Percentiles rank a stretch among this genome's conserved stretches.
Conservation (phyloP, 2,329 filamentous ascomycete genomes). For the Onygenales sp. region DNA sequence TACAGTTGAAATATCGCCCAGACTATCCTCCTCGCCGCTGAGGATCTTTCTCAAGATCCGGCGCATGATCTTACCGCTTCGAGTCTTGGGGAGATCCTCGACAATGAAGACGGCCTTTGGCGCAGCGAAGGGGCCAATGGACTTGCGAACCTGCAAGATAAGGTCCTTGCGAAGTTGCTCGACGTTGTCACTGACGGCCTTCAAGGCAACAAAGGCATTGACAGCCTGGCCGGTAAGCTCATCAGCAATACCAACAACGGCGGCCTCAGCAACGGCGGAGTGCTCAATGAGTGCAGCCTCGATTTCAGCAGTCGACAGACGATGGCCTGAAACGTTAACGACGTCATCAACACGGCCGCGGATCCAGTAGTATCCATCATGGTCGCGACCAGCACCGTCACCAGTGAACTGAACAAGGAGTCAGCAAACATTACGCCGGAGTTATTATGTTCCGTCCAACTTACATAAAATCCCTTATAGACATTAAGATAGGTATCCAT, state of each 20-base stretch:
- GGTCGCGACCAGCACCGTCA: conserved; percentile 89
- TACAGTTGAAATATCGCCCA: conserved; percentile 88
- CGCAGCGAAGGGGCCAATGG: conserved; percentile 92
- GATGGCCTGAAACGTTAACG: conserved; percentile 94
- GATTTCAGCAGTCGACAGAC: conserved; percentile 93
- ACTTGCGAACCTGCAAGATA: conserved; percentile 89
- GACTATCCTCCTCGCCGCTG: conserved; percentile 90
- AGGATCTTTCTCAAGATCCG: conserved; percentile 95
- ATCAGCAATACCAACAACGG: conserved; percentile 85
- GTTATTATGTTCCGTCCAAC: conserved; percentile 26
- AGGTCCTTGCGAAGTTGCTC: conserved; percentile 89
- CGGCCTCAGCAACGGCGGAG: conserved; percentile 78
- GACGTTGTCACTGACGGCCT: conserved; percentile 53
- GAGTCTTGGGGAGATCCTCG: conserved; percentile 90
- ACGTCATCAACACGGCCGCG: conserved; percentile 96
- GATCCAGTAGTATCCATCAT: conserved; percentile 99
- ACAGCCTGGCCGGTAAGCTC: conserved; percentile 95
- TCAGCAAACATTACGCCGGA: background rate
- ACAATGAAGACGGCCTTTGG: conserved; percentile 90
- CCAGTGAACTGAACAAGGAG: conserved; percentile 37
- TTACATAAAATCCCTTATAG: conserved; percentile 94
- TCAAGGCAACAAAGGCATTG: conserved; percentile 91
- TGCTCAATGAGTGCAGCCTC: conserved; percentile 95
- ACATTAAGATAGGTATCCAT: conserved; percentile 98
- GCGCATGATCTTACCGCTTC: conserved; percentile 98